Evolutionary conservation across 371 early-diverging fungal genomes (phyloP).

Genomic region (Mucor piriformis): DNA sequence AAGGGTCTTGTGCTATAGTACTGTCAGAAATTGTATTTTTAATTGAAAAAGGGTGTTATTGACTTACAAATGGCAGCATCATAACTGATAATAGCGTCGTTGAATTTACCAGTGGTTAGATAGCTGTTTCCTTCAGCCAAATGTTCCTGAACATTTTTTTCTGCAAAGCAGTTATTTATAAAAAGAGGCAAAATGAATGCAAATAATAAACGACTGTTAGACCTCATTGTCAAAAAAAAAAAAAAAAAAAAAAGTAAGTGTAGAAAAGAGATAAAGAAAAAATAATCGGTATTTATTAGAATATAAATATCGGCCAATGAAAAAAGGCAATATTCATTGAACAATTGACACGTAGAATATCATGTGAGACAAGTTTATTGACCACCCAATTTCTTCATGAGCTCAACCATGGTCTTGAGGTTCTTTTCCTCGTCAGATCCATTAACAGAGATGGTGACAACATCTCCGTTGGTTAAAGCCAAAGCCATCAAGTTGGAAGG

Average conservation of each 20-base stretch:
- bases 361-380: not conserved
- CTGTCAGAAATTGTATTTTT: no score
- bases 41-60: not conserved
- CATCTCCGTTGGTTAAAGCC: conserved; percentile 4
- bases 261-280: not conserved
- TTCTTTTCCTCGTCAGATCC: conserved; percentile 8
- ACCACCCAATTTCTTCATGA: conserved; percentile 1
- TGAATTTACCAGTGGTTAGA: conserved; percentile 58
- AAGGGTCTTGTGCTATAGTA: conserved; percentile 69
- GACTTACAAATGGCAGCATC: conserved; percentile 73
- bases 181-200: conserved; percentile 26
- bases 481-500: conserved; percentile 10
- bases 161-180: conserved; percentile 22
- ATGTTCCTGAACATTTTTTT: conserved; percentile 57
- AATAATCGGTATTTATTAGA: not conserved
- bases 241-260: not conserved
- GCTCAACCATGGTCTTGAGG: not conserved
- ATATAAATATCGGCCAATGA: not conserved
- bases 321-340: not conserved
- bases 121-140: conserved; percentile 69
- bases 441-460: conserved; percentile 9
- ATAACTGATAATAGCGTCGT: conserved; percentile 69
- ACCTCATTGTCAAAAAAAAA: conserved; percentile 8
- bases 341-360: not conserved
- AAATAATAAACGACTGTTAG: conserved; percentile 15